Evolutionary conservation across 305 asterid genomes (phyloP), one percentile per base, ranked within the genome.

Genomic region (Fraxinus sp.): DNA sequence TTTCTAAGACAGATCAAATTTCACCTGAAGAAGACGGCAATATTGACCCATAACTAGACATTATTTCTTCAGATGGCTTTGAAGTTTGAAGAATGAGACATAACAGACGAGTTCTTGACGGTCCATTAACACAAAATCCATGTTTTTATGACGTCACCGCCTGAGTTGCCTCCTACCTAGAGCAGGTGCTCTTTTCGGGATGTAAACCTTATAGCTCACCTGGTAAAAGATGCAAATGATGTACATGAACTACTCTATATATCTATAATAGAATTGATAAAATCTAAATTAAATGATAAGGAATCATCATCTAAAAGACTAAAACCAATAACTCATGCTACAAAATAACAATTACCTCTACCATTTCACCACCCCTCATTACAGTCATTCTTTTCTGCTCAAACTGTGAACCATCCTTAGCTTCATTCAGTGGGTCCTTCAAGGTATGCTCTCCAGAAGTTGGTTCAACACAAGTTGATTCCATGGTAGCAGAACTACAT

Each of bases 121-220:
- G 10, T 57, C 59, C 59, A 49, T 49, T 14, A 49, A 49, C 59
- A 16, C 59, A 14, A 49, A 49, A 49, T 49, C 62, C 18, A 13
- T 14, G 62, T 5, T 49, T 20, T 59, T n/a, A 66, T 43, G 37
- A 14, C 68, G 83, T 89, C 91, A 95, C 87, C 94, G 91, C 85
- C 59, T 91, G 79, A 93, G 91, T 37, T 89, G 92, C 87, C 96
- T 90, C 92, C 98, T 89, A 26, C 90, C 90, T 74, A 93, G 90
- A 80, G 92, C 93, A 5, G 97, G 90, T 14, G 92, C 86, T 79
- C 91, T 91, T 85, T 90, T 90, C 0, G 99, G 99, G 84, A 93
- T 96, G 88, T 94, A 90, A 82, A 96, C 96, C 97, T 94, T 94
- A 86, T 96, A 96, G 87, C 86, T 96, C 82, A 93, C 97, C 99